Percentiles rank a stretch among this genome's conserved stretches.
Conservation (phyloP, 2,329 filamentous ascomycete species). For the Aspergillus chevalieri region DNA sequence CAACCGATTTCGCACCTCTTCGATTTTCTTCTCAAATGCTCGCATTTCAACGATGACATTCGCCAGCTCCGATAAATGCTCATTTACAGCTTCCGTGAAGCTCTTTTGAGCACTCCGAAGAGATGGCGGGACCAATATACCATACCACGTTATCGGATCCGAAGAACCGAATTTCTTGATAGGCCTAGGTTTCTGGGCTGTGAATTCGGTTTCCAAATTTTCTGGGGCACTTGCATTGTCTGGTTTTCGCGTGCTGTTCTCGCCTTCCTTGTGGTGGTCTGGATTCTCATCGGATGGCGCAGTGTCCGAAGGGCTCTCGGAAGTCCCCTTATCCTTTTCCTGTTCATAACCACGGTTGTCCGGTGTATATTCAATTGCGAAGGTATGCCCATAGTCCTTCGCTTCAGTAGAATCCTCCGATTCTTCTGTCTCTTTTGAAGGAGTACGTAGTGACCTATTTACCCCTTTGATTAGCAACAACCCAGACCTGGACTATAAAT, state of each 20-base stretch:
- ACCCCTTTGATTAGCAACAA: not conserved
- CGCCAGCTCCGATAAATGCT: constrained; percentile 31
- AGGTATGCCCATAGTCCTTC: constrained; percentile 3
- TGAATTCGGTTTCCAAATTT: constrained; percentile 1
- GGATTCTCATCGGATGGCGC: constrained; percentile 1
- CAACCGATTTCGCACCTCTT: constrained; percentile 21
- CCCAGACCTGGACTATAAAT: not conserved
- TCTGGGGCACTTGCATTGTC: constrained; percentile 2
- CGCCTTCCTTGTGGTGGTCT: not conserved
- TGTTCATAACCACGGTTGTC: constrained; percentile 4
- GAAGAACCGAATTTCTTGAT: constrained; percentile 24
- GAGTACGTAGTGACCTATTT: constrained; percentile 10
- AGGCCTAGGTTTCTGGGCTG: constrained; percentile 7
- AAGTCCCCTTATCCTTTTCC: not conserved
- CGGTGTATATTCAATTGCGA: constrained; percentile 6
- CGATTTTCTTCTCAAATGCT: constrained; percentile 34
- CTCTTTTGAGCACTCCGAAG: constrained; percentile 40
- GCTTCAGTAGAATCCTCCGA: constrained; percentile 1
- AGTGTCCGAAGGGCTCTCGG: not conserved
- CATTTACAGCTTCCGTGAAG: constrained; percentile 37
- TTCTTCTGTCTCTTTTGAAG: not conserved
- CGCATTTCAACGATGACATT: constrained; percentile 36
- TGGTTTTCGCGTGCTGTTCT: not conserved
- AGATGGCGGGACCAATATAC: constrained; percentile 41
- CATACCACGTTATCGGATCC: constrained; percentile 46